Conservation (phyloP, 129 eudicot species). For the Kitagawia praeruptora region DNA sequence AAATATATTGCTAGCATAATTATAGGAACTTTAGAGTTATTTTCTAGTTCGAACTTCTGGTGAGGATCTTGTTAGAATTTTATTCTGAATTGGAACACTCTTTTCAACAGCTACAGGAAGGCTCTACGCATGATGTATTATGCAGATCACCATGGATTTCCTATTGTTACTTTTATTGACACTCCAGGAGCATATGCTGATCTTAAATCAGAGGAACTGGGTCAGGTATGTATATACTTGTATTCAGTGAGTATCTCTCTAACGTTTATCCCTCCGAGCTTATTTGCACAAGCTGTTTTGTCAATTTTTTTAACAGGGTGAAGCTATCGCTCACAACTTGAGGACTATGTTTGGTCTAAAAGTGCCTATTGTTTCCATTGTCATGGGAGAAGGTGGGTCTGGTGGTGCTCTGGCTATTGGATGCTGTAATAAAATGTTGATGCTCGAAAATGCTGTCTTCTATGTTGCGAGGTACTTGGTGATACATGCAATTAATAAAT, state of each 20-base stretch:
- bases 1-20: not conserved
- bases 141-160: conserved; percentile 97
- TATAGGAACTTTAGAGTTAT: not conserved
- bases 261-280: not conserved
- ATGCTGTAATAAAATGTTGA: conserved; percentile 65
- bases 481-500: conserved; percentile 4
- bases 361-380: conserved; percentile 78
- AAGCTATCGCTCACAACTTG: conserved; percentile 80
- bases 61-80: not conserved
- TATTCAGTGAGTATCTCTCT: not conserved
- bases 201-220: conserved; percentile 68
- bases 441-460: conserved; percentile 83
- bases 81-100: conserved; percentile 10
- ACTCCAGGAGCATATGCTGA: conserved; percentile 99
- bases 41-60: not conserved
- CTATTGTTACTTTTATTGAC: conserved; percentile 83
- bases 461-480: conserved; percentile 75
- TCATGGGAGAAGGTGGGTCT: conserved; percentile 92
- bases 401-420: conserved; percentile 88
- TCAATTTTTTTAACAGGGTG: conserved; percentile 46
- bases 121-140: conserved; percentile 84
- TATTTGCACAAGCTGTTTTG: conserved; percentile 7
- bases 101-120: conserved; percentile 52
- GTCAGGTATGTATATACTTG: conserved; percentile 58
- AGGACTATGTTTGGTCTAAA: conserved; percentile 80